phyloP scores from a whole-genome alignment of 2,329 filamentous ascomycete genomes.

The Xylariaceae sp. region DNA sequence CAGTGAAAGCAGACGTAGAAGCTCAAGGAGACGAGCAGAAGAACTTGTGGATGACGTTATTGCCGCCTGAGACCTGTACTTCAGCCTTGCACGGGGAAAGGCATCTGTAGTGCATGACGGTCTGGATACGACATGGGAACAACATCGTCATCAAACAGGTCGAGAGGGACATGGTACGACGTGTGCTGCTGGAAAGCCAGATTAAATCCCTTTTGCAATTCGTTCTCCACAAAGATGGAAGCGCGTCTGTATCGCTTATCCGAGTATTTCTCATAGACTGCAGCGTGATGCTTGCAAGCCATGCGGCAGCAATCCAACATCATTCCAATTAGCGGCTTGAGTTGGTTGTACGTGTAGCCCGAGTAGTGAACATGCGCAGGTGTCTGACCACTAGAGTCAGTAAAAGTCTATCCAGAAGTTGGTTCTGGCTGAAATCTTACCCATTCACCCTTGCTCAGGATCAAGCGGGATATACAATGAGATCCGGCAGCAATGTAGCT shows the following conservation, averaged over 20 bases:
- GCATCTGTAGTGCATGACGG: constrained; percentile 17
- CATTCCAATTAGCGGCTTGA: constrained; percentile 70
- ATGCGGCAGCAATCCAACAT: constrained; percentile 85
- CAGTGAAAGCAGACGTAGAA: neutral
- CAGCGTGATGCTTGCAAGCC: constrained; percentile 74
- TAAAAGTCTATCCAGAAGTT: constrained; percentile 1
- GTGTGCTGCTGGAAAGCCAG: constrained; percentile 35
- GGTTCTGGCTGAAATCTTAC: constrained; percentile 48
- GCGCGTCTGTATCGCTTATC: constrained; percentile 84
- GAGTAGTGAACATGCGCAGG: constrained; percentile 87
- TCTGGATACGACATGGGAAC: constrained; percentile 7
- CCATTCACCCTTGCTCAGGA: constrained; percentile 91
- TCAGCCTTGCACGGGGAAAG: constrained; percentile 21
- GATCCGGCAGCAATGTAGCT: constrained; percentile 89
- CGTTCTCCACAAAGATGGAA: constrained; percentile 72
- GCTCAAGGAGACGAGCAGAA: too few species aligned
- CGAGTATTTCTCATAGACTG: constrained; percentile 88
- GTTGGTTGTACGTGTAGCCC: constrained; percentile 82
- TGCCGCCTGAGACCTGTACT: neutral
- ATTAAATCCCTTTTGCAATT: constrained; percentile 59
- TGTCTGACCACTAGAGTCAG: constrained; percentile 52
- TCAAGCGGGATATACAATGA: constrained; percentile 83
- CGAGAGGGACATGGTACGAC: constrained; percentile 7
- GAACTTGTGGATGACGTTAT: neutral
- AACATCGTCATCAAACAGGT: constrained; percentile 10